A percentile compares a stretch with the other conserved stretches of the same genome.
These are phyloP conservation scores for Epichloe baconii DNA, from an alignment of 2,329 filamentous ascomycete species.

Conservation along the genomic window DNA sequence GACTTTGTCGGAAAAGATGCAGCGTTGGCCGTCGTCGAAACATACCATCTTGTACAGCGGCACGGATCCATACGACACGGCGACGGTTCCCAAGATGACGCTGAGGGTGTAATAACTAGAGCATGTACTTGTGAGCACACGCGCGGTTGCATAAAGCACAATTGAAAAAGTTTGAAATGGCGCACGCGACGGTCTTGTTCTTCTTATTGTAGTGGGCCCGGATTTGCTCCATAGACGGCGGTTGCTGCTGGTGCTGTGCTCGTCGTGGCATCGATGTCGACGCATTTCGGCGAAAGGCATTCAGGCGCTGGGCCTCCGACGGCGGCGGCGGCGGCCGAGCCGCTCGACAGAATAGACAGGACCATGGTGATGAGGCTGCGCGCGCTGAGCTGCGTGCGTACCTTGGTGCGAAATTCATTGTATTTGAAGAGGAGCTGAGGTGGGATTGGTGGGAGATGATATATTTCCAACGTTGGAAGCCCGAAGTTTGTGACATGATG, in stretches of 20 bases:
- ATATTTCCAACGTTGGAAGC: neutral
- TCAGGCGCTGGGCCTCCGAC: constrained; percentile 7
- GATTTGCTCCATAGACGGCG: constrained; percentile 46
- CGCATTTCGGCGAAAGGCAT: constrained; percentile 17
- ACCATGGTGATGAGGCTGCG: constrained; percentile 18
- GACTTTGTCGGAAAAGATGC: neutral
- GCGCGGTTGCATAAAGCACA: neutral
- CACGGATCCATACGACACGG: constrained; percentile 70
- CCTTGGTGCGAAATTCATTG: constrained; percentile 28
- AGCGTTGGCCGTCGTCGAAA: neutral
- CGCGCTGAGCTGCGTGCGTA: constrained; percentile 19
- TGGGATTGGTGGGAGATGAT: neutral
- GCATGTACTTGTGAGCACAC: neutral
- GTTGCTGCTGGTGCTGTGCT: constrained; percentile 14
- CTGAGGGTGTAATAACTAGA: constrained; percentile 60
- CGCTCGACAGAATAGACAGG: constrained; percentile 25
- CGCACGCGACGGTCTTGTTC: constrained; percentile 47
- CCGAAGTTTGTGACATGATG: constrained; percentile 1
- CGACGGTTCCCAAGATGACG: constrained; percentile 66
- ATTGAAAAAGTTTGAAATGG: no score
- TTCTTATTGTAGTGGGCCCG: constrained; percentile 50
- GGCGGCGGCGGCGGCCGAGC: constrained; percentile 14
- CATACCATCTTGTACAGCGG: constrained; percentile 76
- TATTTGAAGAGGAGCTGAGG: constrained; percentile 4
- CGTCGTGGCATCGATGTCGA: constrained; percentile 17